Evolutionary conservation across 1,139 yeast species (phyloP).

Genomic region (Maudiozyma humilis): DNA sequence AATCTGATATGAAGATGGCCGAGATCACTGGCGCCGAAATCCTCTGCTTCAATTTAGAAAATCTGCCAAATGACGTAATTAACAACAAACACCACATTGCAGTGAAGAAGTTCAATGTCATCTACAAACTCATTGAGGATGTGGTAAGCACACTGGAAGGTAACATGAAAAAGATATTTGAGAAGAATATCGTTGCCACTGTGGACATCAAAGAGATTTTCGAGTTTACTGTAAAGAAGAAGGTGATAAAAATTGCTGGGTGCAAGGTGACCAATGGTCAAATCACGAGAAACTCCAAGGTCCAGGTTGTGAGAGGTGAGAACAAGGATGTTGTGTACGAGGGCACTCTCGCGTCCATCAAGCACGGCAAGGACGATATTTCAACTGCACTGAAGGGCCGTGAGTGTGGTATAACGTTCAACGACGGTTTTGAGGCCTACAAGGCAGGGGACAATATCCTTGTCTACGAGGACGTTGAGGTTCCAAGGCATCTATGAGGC

Average conservation of each 20-base stretch:
- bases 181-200: constrained; percentile 60
- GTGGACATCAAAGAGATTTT: constrained; percentile 67
- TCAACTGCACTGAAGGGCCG: constrained; percentile 71
- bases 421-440: constrained; percentile 55
- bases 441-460: constrained; percentile 70
- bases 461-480: constrained; percentile 60
- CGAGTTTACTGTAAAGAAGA: constrained; percentile 50
- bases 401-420: constrained; percentile 83
- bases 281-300: constrained; percentile 49
- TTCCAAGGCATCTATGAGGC: constrained; percentile 63
- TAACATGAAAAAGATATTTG: constrained; percentile 58
- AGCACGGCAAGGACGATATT: constrained; percentile 77
- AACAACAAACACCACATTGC: constrained; percentile 57
- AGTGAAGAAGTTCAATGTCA: constrained; percentile 64
- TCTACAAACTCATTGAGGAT: constrained; percentile 79
- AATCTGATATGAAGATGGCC: constrained; percentile 76
- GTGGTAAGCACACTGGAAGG: constrained; percentile 60
- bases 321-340: constrained; percentile 45
- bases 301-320: constrained; percentile 53
- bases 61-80: constrained; percentile 56
- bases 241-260: constrained; percentile 67
- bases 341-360: constrained; percentile 68
- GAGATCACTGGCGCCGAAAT: constrained; percentile 64
- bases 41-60: constrained; percentile 63
- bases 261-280: constrained; percentile 72